phyloP scores from a whole-genome alignment of 2,329 filamentous ascomycete species.

The Xylariaceae sp. region DNA sequence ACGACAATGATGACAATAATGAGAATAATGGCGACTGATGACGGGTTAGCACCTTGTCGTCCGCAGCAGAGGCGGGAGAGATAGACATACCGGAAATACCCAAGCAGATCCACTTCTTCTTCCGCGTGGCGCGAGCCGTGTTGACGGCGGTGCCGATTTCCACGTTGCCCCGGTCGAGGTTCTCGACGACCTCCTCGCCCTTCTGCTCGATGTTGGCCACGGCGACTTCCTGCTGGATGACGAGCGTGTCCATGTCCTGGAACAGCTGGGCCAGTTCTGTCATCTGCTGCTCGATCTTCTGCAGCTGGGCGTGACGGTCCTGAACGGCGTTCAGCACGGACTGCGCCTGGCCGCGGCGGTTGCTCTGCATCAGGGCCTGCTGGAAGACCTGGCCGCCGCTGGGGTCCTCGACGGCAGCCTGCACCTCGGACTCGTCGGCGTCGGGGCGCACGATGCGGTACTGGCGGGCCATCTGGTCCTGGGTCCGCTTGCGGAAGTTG shows the following conservation, averaged over 20 bases:
- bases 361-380: constrained; percentile 75
- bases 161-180: constrained; percentile 77
- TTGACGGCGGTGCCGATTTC: constrained; percentile 76
- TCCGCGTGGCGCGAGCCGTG: constrained; percentile 71
- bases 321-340: constrained; percentile 72
- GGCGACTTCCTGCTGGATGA: constrained; percentile 77
- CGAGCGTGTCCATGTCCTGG: constrained; percentile 78
- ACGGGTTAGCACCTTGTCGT: constrained; percentile 16
- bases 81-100: constrained; percentile 57
- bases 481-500: constrained; percentile 69
- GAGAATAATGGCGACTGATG: constrained; percentile 44
- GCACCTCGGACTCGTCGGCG: constrained; percentile 69
- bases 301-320: constrained; percentile 76
- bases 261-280: constrained; percentile 81
- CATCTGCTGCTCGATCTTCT: constrained; percentile 89
- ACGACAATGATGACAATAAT: constrained; percentile 44
- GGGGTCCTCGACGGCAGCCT: constrained; percentile 66
- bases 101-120: constrained; percentile 96
- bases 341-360: constrained; percentile 73
- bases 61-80: not conserved
- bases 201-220: constrained; percentile 79
- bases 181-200: constrained; percentile 75
- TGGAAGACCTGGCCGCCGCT: constrained; percentile 75
- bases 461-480: constrained; percentile 80
- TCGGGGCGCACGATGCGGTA: constrained; percentile 85